Base-by-base conservation (phyloP, 352 stramenopile species). In the Pythium chondricola region DNA sequence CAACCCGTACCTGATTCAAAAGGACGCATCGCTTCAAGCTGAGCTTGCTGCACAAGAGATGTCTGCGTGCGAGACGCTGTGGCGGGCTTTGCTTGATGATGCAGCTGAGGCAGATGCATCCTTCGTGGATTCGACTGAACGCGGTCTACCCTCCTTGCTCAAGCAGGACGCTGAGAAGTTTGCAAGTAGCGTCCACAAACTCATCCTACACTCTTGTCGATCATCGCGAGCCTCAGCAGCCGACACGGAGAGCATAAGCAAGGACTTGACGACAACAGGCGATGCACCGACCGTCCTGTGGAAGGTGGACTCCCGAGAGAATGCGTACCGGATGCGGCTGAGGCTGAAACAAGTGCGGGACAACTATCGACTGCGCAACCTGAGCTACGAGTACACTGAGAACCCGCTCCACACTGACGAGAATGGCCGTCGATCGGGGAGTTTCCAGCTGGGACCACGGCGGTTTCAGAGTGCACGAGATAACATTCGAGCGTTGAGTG, bases 151-250 rank as follows among this genome's bases (percentile, higher is more conserved):
- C n/a, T 59, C 70, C 2, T 52, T 35, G 24, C 41, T 88, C 24
- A 91, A 91, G 50, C 68, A 82, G 42, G 68, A 74, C n/a, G 69
- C 74, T 11, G 76, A 88, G 53, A 82, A 78, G 32, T 88, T 88
- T 65, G 76, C 76, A 1, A 76, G 76, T 44, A 91, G 80, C 43
- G 76, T 87, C 22, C 80, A 87, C 56, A 87, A 88, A 43, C 55
- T 91, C 4, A 74, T 88, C 25, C 40, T 46, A 26, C 60, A 64
- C 18, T 61, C 58, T 24, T 48, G 47, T 31, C 48, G 48, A 17
- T 33, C 29, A 33, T 33, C 29, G 13, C 29, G 13, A 33, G 29
- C 8, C 8, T 13, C 13, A 33, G 29, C 29, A 13, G 13, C 29
- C 29, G 29, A n/a, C n/a, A n/a, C n/a, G n/a, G n/a, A n/a, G n/a